Base-by-base conservation (phyloP, 352 stramenopile species). In the Elongisporangium anandrum region DNA sequence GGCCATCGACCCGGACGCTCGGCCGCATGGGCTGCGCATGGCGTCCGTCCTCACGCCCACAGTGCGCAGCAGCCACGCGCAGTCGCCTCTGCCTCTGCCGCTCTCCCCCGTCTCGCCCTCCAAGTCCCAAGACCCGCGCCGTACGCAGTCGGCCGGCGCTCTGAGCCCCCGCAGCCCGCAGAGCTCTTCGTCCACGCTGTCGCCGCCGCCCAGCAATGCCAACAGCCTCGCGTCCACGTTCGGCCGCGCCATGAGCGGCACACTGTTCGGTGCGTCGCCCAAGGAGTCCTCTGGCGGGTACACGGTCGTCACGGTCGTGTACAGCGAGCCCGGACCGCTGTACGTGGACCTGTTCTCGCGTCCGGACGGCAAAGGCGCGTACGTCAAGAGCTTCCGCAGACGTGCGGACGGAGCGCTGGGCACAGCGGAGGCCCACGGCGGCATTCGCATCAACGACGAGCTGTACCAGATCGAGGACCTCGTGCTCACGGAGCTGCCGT, bases 341-440 rank as follows among this genome's bases (percentile, higher is more conserved):
- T 90, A 76, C 54, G 69, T 94, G 48, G 85, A 94, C 61, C 69
- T 94, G 57, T 90, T 85, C 68, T 94, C 85, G 4, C 72, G 81
- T 47, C 65, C 76, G 0, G 77, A 90, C n/a, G 79, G 79, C 6
- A 80, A 69, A 21, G 85, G 85, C 10, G 85, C 85, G 52, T 81
- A 76, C 29, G 81, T 94, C 24, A 92, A 90, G 58, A 69, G 75
- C 13, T 94, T 94, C 68, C 71, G 85, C 15, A 67, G 76, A n/a
- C 80, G 73, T 66, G 51, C 73, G 0, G 77, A 87, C n/a, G 79
- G 79, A 4, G 50, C 60, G 0, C 79, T 81, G 65, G 82, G 73
- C 24, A 75, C 72, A 12, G 72, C 85, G 2, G 80, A 94, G 64
- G 77, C 75, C 17, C 75, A 70, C 5, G 75, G 77, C 17, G 60